phyloP scores from a whole-genome alignment of 768 basidiomycete genomes.

The Trametes punicea region DNA sequence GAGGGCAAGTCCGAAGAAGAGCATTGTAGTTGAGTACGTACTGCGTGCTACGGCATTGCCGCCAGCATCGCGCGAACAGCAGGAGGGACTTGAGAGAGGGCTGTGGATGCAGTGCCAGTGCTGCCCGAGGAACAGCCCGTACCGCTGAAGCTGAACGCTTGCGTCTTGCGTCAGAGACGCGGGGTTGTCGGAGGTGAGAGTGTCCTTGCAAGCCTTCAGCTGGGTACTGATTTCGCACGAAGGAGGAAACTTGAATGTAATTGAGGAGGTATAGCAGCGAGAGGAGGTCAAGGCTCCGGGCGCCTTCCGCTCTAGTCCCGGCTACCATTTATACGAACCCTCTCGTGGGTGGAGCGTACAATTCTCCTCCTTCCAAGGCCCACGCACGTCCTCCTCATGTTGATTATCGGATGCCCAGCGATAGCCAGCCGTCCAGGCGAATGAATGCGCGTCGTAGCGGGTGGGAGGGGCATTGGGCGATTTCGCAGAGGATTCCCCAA shows the following conservation, averaged over 20 bases:
- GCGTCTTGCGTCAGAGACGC: too few species aligned
- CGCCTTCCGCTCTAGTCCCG: too few species aligned
- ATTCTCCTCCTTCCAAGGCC: not conserved
- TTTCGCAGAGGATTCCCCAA: conserved; percentile 21
- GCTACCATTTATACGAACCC: conserved; percentile 1
- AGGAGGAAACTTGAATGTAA: too few species aligned
- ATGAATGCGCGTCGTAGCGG: conserved; percentile 9
- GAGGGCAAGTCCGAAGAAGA: not conserved
- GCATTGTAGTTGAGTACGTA: not conserved
- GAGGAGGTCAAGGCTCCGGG: not conserved
- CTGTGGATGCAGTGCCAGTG: too few species aligned
- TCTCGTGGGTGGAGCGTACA: not conserved
- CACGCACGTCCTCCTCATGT: conserved; percentile 6
- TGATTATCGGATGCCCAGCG: conserved; percentile 17
- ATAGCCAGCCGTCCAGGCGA: conserved; percentile 7
- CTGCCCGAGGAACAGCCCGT: too few species aligned
- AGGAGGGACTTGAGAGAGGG: too few species aligned
- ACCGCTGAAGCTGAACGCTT: too few species aligned
- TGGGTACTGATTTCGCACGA: too few species aligned
- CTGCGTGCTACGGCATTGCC: too few species aligned
- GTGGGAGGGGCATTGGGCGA: conserved; percentile 15
- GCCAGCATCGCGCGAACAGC: not conserved
- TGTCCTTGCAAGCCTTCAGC: too few species aligned
- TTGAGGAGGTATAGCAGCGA: too few species aligned
- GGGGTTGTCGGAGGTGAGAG: too few species aligned